A percentile compares a stretch with the other conserved stretches of the same genome.
phyloP scores from a whole-genome alignment of 495 filamentous ascomycete genomes.

The Hypoxylon subgilvum region DNA sequence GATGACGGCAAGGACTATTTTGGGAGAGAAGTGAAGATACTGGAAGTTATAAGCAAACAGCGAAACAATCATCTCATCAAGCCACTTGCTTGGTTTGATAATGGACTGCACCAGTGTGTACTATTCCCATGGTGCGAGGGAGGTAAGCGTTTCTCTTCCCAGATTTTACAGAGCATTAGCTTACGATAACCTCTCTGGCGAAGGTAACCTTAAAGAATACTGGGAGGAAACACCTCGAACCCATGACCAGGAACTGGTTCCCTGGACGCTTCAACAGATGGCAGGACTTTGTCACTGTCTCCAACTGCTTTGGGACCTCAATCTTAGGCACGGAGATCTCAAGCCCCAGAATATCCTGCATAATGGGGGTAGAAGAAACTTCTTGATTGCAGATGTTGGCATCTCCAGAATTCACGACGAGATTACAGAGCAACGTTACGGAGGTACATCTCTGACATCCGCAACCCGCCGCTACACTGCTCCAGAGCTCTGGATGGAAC shows the following conservation, averaged over 20 bases:
- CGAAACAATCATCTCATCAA: not conserved
- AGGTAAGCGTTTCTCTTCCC: not conserved
- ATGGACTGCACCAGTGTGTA: not conserved
- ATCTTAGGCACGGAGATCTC: constrained; percentile 19
- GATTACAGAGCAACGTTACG: not conserved
- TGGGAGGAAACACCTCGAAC: not conserved
- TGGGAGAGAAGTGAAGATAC: not conserved
- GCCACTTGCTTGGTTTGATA: constrained; percentile 1
- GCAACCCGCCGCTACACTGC: constrained; percentile 21
- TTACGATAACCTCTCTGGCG: not conserved
- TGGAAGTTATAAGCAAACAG: not conserved
- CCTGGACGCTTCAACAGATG: not conserved
- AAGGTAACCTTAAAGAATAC: not conserved
- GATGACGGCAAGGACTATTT: not conserved
- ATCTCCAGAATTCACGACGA: constrained; percentile 1
- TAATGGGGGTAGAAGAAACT: not conserved
- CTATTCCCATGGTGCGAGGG: constrained; percentile 1
- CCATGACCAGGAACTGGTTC: not conserved
- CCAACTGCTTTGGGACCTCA: not conserved
- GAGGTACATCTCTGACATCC: constrained; percentile 7
- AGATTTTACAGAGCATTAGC: not conserved
- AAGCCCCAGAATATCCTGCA: constrained; percentile 30
- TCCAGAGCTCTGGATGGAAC: constrained; percentile 11
- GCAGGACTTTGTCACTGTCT: not conserved
- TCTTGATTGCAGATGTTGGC: constrained; percentile 12